These are phyloP conservation scores for Tetrahymena elliotti DNA, from an alignment of 73 alveolate genomes.

Conservation along the genomic window DNA sequence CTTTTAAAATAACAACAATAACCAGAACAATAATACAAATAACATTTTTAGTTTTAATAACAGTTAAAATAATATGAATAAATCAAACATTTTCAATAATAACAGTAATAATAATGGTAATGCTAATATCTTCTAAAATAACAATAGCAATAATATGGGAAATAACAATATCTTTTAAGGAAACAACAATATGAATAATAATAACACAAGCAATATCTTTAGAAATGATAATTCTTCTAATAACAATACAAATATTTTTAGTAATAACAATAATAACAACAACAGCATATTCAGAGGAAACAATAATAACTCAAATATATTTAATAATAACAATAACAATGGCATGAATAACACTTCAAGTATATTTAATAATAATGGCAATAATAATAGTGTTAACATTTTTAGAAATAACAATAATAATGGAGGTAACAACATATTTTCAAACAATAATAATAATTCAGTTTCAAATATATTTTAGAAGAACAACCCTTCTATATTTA, in stretches of 20 bases:
- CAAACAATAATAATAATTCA: background rate
- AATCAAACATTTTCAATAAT: background rate
- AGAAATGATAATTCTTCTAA: background rate
- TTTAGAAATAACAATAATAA: background rate
- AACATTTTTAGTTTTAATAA: background rate
- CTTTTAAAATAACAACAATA: background rate
- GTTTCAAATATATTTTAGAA: background rate
- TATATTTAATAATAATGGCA: background rate
- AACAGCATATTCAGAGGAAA: background rate
- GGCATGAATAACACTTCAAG: background rate
- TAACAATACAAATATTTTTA: background rate
- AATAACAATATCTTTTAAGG: background rate
- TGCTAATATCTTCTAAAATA: background rate
- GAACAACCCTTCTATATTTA: background rate
- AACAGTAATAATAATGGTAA: background rate
- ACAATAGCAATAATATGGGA: background rate
- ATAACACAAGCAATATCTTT: background rate
- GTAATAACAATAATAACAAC: constrained; percentile 2
- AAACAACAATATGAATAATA: background rate
- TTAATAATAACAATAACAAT: background rate
- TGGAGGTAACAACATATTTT: background rate
- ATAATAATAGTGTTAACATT: background rate
- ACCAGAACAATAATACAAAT: background rate
- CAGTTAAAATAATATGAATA: background rate
- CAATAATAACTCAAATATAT: background rate